Evolutionary conservation across 148 eudicot species (phyloP), one percentile per base, ranked within the genome.

Genomic region (Diospyros kaki): DNA sequence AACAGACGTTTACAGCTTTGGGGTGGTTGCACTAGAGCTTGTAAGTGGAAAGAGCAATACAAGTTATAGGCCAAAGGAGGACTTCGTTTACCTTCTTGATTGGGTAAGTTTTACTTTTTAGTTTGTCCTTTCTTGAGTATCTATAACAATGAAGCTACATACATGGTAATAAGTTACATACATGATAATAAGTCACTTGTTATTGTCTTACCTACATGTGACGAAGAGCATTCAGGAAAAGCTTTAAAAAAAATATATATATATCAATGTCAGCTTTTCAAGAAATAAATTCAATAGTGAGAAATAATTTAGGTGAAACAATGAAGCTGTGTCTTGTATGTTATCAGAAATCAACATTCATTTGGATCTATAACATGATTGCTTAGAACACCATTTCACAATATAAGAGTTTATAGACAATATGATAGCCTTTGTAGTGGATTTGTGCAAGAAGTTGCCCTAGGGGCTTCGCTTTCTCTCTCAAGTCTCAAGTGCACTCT

Each of bases 1-100:
- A 86, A 96, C 98, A 52, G 98, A 93, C 75, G 92, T 93, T 66
- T 93, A 91, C 79, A 93, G 98, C 79, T 93, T 85, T 71, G 96
- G 98, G 68, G 81, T 93, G 17, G 98, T 93, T 43, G 79, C 85
- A 50, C 79, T 93, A 46, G 98, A 91, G 83, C 85, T 89, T 75
- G 92, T 93, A 15, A 93, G 94, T 59, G 97, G 98, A 74, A 89
- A 86, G 74, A 88, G 93, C 80, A 93, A 93, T 81, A 93, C 91
- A 8, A 87, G 76, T 72, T 89, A 83, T 81, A 76, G 88, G 76
- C 98, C 97, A 9, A 86, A 69, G 74, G 98, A 93, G 80, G 97
- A 91, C 75, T 91, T 88, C 65, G 87, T 89, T 42, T 89, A 89
- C 80, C 97, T 93, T 78, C 96, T 93, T 60, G 98, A 93, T 74